These are phyloP conservation scores for Fusarium ambrosium DNA, from an alignment of 2,329 filamentous ascomycete species.

Conservation along the genomic window DNA sequence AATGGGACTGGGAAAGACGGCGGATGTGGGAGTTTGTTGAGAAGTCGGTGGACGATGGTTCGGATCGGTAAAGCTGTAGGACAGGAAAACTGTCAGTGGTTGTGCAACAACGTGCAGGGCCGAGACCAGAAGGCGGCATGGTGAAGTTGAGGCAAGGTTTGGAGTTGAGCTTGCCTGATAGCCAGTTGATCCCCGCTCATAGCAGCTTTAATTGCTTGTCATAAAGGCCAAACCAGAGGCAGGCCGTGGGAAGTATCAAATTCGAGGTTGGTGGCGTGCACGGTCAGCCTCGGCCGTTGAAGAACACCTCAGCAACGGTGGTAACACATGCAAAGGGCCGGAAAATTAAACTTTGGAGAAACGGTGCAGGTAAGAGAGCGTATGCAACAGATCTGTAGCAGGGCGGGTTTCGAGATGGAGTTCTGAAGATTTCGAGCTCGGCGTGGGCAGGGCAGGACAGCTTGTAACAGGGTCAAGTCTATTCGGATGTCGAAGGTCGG, in stretches of 20 bases:
- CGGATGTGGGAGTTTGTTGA: slow-evolving; percentile 68
- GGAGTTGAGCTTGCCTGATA: slow-evolving; percentile 62
- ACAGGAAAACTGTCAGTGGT: slow-evolving; percentile 53
- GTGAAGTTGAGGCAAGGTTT: slow-evolving; percentile 15
- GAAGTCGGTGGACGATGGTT: slow-evolving; percentile 72
- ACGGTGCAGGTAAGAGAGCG: slow-evolving; percentile 1
- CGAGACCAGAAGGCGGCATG: slow-evolving; percentile 20
- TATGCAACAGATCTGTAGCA: slow-evolving; percentile 10
- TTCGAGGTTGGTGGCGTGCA: slow-evolving; percentile 39
- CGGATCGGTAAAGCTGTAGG: slow-evolving; percentile 72
- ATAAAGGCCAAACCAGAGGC: slow-evolving; percentile 41
- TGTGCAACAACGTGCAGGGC: slow-evolving; percentile 25
- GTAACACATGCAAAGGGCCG: slow-evolving; percentile 37
- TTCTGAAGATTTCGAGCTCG: slow-evolving; percentile 30
- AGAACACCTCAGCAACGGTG: slow-evolving; percentile 32
- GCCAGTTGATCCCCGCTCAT: slow-evolving; percentile 73
- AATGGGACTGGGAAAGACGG: slow-evolving; percentile 66
- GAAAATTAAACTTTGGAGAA: slow-evolving; percentile 15
- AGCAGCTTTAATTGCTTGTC: slow-evolving; percentile 59
- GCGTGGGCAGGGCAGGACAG: slow-evolving; percentile 25
- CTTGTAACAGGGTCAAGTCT: slow-evolving; percentile 37
- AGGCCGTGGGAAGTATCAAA: slow-evolving; percentile 32
- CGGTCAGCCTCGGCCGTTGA: slow-evolving; percentile 30
- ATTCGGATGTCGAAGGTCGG: slow-evolving; percentile 41
- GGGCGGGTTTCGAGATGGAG: slow-evolving; percentile 10